These are phyloP conservation scores for Sporothrix brasiliensis DNA, from an alignment of 2,329 filamentous ascomycete species.

Conservation along the genomic window DNA sequence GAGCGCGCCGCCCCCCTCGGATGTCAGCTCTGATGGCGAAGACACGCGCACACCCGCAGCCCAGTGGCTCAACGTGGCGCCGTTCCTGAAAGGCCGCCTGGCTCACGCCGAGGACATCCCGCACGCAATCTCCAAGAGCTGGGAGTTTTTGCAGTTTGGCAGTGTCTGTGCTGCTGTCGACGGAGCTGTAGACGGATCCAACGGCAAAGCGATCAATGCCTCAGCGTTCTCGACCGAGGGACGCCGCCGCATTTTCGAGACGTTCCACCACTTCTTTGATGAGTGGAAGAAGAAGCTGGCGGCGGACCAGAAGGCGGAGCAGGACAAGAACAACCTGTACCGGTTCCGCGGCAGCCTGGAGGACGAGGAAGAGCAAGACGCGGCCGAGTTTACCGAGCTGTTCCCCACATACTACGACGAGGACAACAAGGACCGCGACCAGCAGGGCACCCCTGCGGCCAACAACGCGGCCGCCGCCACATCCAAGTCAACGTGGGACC, in stretches of 20 bases:
- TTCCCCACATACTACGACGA: constrained; percentile 74
- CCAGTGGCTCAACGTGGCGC: constrained; percentile 52
- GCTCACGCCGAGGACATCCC: constrained; percentile 39
- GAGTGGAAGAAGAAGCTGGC: constrained; percentile 80
- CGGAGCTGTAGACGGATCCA: constrained; percentile 54
- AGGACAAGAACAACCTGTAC: constrained; percentile 76
- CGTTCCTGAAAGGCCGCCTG: constrained; percentile 58
- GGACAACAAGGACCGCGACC: constrained; percentile 37
- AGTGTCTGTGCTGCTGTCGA: constrained; percentile 53
- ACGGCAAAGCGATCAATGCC: constrained; percentile 45
- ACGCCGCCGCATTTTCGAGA: constrained; percentile 62
- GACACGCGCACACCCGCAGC: constrained; percentile 35
- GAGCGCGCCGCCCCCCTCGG: constrained; percentile 43
- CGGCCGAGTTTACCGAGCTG: constrained; percentile 74
- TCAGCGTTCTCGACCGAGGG: constrained; percentile 46
- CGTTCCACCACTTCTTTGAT: constrained; percentile 72
- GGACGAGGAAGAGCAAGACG: constrained; percentile 73
- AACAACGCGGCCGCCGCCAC: not conserved
- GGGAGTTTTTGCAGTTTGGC: constrained; percentile 57
- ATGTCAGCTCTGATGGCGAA: constrained; percentile 39
- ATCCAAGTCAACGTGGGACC: constrained; percentile 49
- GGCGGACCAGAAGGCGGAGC: constrained; percentile 73
- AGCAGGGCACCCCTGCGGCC: constrained; percentile 33
- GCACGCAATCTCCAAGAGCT: constrained; percentile 40
- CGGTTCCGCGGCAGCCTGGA: constrained; percentile 78